Conservation (phyloP, 2,329 filamentous ascomycete species). For the Colletotrichum sp. region DNA sequence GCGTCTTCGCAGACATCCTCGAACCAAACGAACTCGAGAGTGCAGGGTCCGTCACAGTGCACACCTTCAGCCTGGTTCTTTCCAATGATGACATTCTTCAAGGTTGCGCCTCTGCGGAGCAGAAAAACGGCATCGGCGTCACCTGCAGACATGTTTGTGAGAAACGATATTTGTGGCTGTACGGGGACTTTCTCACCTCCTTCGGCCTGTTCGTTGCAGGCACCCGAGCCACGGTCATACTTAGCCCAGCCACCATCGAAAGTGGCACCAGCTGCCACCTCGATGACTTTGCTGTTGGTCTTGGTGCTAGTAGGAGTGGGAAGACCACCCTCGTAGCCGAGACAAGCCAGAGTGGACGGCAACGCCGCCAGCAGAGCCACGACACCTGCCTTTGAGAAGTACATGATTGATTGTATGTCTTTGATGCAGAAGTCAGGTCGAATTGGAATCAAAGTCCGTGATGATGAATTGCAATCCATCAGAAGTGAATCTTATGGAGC, state of each 20-base stretch:
- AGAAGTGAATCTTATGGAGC: background rate
- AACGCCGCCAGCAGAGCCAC: slow-evolving; percentile 12
- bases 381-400: background rate
- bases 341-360: slow-evolving; percentile 27
- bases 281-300: slow-evolving; percentile 35
- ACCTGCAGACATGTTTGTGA: slow-evolving; percentile 22
- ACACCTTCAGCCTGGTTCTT: slow-evolving; percentile 49
- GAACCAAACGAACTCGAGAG: slow-evolving; percentile 52
- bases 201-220: slow-evolving; percentile 43
- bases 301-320: slow-evolving; percentile 30
- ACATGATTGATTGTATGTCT: background rate
- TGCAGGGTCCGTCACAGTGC: slow-evolving; percentile 50
- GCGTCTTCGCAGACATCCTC: slow-evolving; percentile 53
- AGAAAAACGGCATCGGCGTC: slow-evolving; percentile 49
- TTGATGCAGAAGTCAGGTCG: background rate
- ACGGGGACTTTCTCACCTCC: slow-evolving; percentile 29
- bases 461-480: background rate
- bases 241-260: slow-evolving; percentile 37
- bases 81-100: slow-evolving; percentile 53
- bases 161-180: background rate
- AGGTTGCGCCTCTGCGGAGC: slow-evolving; percentile 43
- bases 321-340: slow-evolving; percentile 32
- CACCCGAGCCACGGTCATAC: slow-evolving; percentile 41
- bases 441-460: background rate
- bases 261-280: slow-evolving; percentile 30